Percentiles rank a stretch among this genome's conserved stretches.
Conservation (phyloP, 2,329 filamentous ascomycete species). For the Fusarium sp. region DNA sequence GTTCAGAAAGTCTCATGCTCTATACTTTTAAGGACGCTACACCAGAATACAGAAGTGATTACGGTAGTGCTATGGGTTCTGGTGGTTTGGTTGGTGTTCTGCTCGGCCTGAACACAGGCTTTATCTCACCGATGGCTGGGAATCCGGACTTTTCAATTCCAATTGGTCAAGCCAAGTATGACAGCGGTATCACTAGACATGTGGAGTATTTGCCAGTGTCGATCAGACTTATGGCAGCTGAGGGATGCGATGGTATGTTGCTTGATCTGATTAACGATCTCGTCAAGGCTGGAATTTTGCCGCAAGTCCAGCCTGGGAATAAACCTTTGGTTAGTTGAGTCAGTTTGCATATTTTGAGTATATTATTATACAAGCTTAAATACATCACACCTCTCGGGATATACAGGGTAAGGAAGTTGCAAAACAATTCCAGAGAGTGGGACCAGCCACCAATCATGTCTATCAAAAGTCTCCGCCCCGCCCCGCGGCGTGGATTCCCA, state of each 20-base stretch:
- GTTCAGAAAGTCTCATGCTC: neutral
- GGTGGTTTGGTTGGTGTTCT: neutral
- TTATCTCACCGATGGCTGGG: neutral
- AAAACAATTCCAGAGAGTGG: neutral
- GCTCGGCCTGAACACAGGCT: neutral
- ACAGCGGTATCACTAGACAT: neutral
- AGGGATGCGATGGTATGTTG: neutral
- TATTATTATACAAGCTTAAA: no score
- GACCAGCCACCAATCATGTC: neutral
- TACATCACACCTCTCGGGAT: no score
- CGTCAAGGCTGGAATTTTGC: neutral
- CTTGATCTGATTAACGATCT: neutral
- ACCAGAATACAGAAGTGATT: neutral
- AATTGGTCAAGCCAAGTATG: neutral
- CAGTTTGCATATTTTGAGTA: no score
- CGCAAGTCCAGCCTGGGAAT: neutral
- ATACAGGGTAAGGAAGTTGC: neutral
- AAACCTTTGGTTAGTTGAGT: neutral
- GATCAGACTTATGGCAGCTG: neutral
- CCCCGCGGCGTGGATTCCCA: neutral
- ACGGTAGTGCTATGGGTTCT: neutral
- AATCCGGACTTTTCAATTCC: neutral
- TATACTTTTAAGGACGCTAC: neutral
- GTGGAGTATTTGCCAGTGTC: neutral
- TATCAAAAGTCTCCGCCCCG: neutral